Base-by-base conservation (phyloP, 1,284 basidiomycete species). In the Phylloporus sp. region DNA sequence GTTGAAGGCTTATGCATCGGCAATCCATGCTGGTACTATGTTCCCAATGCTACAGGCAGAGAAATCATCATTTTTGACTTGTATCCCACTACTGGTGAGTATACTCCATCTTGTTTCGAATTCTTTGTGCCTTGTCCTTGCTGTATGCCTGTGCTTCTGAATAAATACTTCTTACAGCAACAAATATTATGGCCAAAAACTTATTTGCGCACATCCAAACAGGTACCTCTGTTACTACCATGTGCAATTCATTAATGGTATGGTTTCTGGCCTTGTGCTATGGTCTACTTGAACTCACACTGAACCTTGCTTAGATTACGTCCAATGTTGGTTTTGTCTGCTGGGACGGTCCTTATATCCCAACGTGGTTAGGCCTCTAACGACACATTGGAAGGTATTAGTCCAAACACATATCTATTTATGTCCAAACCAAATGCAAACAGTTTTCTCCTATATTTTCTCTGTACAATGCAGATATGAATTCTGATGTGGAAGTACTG, bases 211-310 rank as follows among this genome's bases (percentile, higher is more conserved):
- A 56, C 42, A 87, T 85, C 0, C 73, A 82, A 64, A 83, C 81
- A 1, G 74, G 75, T 6, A 70, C 80, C 4, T 75, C 77, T 2
- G 81, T 82, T 2, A 70, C 75, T 37, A 86, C 84, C 8, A 84
- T 88, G 84, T 89, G 87, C 68, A 81, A 88, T 68, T 72, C 83
- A 4, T 74, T 78, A 0, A 79, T 82, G 6, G 85, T 87, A 67
- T 60, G 81, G 71, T 49, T 56, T 55, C 20, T 56, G 32, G 40
- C 24, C 42, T 22, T 51, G 18, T 8, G 29, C 22, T 34, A 32
- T 34, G 26, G 34, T 24, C 28, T 32, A 26, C 20, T 12, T 24
- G 8, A 40, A 20, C 28, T 29, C 40, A 37, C 22, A 60, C 28
- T 18, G 37, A 32, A 17, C 15, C 3, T 55, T 28, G n/a, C 54